Conservation (phyloP, 305 asterid genomes). For the Solanum aculeatissimum region DNA sequence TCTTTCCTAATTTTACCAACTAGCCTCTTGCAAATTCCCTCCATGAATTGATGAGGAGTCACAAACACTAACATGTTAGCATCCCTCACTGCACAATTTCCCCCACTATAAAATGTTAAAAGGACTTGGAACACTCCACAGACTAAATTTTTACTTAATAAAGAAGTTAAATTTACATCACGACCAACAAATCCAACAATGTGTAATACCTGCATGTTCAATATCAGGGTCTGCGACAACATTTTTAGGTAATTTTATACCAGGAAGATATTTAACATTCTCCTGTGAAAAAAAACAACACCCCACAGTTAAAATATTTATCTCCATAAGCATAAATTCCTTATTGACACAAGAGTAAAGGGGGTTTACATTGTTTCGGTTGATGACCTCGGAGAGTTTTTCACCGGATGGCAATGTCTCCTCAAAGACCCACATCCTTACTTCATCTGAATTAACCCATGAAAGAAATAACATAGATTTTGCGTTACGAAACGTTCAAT, state of each 20-base stretch:
- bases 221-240: constrained; percentile 75
- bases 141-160: background rate
- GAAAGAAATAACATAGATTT: background rate
- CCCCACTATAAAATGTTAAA: background rate
- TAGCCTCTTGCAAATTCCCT: constrained; percentile 62
- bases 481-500: background rate
- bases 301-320: background rate
- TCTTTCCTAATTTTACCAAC: constrained; percentile 55
- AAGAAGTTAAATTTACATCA: background rate
- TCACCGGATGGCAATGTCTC: constrained; percentile 62
- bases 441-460: constrained; percentile 38
- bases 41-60: constrained; percentile 93
- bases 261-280: constrained; percentile 81
- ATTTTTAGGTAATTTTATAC: constrained; percentile 69
- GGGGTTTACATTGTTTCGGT: constrained; percentile 37
- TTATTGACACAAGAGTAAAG: background rate
- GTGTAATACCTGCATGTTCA: constrained; percentile 58
- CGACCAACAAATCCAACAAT: background rate
- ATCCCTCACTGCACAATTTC: constrained; percentile 46
- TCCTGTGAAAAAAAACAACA: constrained; percentile 26
- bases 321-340: background rate
- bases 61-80: constrained; percentile 81
- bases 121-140: background rate
- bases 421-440: constrained; percentile 84
- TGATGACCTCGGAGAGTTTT: constrained; percentile 65